phyloP scores from a whole-genome alignment of 768 basidiomycete species.

The Leccinum arenicola region DNA sequence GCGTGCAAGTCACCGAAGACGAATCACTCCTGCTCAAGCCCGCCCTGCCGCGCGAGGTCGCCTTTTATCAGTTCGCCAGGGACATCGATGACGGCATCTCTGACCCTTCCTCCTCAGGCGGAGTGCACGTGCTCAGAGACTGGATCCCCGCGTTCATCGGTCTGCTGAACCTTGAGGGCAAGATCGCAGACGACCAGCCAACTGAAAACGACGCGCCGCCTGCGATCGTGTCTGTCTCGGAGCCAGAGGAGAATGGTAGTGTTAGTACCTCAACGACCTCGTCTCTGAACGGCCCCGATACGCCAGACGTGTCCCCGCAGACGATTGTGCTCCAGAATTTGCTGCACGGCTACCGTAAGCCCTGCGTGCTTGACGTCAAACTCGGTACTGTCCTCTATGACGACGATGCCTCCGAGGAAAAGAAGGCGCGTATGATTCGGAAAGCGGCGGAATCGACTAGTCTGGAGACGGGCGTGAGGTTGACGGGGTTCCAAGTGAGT shows the following conservation, averaged over 20 bases:
- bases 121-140: constrained; percentile 36
- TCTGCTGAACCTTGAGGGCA: constrained; percentile 69
- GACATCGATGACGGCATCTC: constrained; percentile 14
- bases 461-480: constrained; percentile 67
- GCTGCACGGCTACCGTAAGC: constrained; percentile 65
- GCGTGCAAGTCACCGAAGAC: constrained; percentile 69
- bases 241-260: constrained; percentile 28
- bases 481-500: constrained; percentile 88
- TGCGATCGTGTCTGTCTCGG: constrained; percentile 23
- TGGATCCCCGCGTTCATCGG: constrained; percentile 81
- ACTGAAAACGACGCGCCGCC: neutral
- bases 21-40: constrained; percentile 82
- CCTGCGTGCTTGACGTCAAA: constrained; percentile 90
- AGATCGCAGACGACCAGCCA: constrained; percentile 15
- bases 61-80: constrained; percentile 63
- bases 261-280: constrained; percentile 39
- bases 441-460: constrained; percentile 71
- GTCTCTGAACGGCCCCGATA: neutral
- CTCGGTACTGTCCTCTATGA: constrained; percentile 90
- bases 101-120: constrained; percentile 16
- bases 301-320: constrained; percentile 36
- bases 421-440: constrained; percentile 74
- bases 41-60: constrained; percentile 57
- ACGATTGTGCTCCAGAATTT: constrained; percentile 87
- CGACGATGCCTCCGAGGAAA: constrained; percentile 61